These are phyloP conservation scores for Nelumbo lutea DNA, from an alignment of 164 flowering plant genomes.

Conservation along the genomic window DNA sequence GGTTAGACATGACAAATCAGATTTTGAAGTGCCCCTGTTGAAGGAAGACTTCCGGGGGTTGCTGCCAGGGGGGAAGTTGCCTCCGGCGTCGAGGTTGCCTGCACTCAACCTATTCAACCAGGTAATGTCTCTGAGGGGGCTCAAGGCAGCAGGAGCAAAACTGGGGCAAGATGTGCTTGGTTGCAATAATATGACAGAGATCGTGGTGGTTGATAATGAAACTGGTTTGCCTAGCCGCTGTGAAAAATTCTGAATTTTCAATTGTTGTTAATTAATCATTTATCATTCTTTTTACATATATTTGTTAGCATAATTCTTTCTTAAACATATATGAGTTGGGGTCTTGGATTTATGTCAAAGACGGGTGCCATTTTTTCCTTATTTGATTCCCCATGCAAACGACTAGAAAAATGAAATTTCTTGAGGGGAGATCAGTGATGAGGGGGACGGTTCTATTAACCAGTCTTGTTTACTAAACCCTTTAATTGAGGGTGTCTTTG, in stretches of 20 bases:
- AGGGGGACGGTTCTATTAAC: too few relatives aligned
- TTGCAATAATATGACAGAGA: conserved; percentile 54
- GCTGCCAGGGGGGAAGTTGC: conserved; percentile 70
- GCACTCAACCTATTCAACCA: conserved; percentile 85
- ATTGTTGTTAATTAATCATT: not conserved
- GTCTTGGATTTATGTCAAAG: not conserved
- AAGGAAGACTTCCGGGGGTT: conserved; percentile 50
- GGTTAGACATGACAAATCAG: conserved; percentile 59
- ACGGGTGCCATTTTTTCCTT: not conserved
- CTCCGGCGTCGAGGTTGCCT: conserved; percentile 83
- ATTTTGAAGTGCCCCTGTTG: conserved; percentile 86
- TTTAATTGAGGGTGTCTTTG: too few relatives aligned
- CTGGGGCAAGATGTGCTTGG: conserved; percentile 71
- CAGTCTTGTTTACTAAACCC: too few relatives aligned
- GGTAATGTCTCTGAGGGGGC: conserved; percentile 72
- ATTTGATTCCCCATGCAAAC: not conserved
- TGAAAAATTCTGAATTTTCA: conserved; percentile 47
- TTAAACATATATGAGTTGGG: not conserved
- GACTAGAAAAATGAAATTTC: too few relatives aligned
- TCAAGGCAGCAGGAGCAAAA: conserved; percentile 91
- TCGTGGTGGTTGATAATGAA: conserved; percentile 61
- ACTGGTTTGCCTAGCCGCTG: conserved; percentile 77
- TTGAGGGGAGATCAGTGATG: too few relatives aligned
- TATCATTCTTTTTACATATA: conserved; percentile 12
- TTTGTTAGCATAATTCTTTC: not conserved